Evolutionary conservation across 768 basidiomycete species (phyloP).

Genomic region (Mycena venus): DNA sequence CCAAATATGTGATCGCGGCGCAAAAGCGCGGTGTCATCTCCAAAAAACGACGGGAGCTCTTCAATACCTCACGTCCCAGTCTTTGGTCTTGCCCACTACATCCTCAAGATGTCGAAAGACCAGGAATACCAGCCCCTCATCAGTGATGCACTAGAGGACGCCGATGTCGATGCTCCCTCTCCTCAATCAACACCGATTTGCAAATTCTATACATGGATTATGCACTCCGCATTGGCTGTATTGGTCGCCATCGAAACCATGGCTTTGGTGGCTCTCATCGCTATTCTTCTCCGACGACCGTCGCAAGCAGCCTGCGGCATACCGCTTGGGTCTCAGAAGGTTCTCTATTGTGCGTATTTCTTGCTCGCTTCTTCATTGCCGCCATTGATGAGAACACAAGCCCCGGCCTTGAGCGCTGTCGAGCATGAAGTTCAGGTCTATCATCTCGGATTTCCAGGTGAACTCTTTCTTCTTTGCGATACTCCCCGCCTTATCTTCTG

Average conservation of each 20-base stretch:
- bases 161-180: not conserved
- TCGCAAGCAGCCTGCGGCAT: not conserved
- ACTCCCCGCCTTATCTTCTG: not conserved
- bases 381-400: not conserved
- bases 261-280: not conserved
- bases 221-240: not conserved
- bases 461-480: not conserved
- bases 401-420: constrained; percentile 16
- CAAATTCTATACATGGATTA: not conserved
- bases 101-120: not conserved
- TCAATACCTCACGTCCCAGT: not conserved
- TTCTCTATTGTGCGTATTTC: constrained; percentile 13
- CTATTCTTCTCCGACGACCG: not conserved
- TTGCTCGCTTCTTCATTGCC: not conserved
- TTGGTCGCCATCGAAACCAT: constrained; percentile 16
- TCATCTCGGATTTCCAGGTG: constrained; percentile 13
- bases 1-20: not conserved
- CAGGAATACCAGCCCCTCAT: constrained; percentile 14
- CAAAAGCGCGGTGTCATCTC: not conserved
- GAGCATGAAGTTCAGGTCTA: constrained; percentile 24
- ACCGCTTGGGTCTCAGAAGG: not conserved
- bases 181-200: not conserved
- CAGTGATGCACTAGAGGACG: not conserved
- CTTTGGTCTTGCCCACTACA: not conserved
- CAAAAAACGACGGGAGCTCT: not conserved